These are phyloP conservation scores for Penicillium sp. DNA, from an alignment of 2,329 filamentous ascomycete species.

Conservation along the genomic window DNA sequence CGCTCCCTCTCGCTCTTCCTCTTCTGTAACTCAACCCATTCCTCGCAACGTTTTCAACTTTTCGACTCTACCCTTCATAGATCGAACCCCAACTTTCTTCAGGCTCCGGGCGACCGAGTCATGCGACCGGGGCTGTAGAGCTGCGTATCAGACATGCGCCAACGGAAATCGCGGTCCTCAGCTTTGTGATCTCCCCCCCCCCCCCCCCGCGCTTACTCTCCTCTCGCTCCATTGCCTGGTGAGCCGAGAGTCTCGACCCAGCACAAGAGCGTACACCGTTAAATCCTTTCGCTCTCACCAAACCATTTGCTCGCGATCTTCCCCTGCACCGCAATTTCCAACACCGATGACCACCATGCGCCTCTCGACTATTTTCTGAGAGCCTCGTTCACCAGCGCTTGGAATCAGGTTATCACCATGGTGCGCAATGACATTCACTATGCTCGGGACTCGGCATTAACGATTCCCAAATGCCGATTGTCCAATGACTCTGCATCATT, in stretches of 20 bases:
- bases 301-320: not conserved
- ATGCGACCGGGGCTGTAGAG: no score
- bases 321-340: not conserved
- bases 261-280: not conserved
- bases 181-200: constrained; percentile 8
- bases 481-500: constrained; percentile 18
- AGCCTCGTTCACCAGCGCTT: constrained; percentile 7
- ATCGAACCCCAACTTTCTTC: no score
- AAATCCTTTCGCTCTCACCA: not conserved
- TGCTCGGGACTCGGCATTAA: constrained; percentile 15
- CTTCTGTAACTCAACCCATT: not conserved
- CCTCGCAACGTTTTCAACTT: not conserved
- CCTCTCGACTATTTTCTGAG: constrained; percentile 13
- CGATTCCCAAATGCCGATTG: constrained; percentile 12
- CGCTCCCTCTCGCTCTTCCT: constrained; percentile 15
- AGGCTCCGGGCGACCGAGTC: no score
- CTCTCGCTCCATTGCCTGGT: constrained; percentile 6
- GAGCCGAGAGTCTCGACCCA: constrained; percentile 1
- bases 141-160: no score
- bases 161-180: not conserved
- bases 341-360: constrained; percentile 17
- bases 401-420: constrained; percentile 14
- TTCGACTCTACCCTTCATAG: not conserved
- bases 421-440: constrained; percentile 15
- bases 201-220: constrained; percentile 14